These are phyloP conservation scores for Colletotrichum melonis DNA, from an alignment of 2,329 filamentous ascomycete genomes.

Conservation along the genomic window DNA sequence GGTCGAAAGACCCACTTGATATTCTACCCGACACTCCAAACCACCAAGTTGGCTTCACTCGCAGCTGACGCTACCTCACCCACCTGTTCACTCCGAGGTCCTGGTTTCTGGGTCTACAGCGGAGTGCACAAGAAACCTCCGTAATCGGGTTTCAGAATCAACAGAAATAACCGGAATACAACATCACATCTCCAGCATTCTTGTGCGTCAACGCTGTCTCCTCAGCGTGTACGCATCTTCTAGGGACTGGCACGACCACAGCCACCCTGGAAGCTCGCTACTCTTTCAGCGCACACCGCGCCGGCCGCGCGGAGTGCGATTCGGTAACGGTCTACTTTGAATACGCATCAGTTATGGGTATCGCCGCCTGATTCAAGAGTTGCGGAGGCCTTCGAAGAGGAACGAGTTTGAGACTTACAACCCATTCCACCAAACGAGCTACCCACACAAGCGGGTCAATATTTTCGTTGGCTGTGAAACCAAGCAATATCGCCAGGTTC, in stretches of 20 bases:
- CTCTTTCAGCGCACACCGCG: conserved; percentile 29
- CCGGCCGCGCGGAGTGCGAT: conserved; percentile 34
- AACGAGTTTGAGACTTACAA: conserved; percentile 12
- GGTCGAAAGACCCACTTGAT: conserved; percentile 33
- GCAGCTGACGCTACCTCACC: conserved; percentile 77
- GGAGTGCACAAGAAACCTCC: conserved; percentile 98
- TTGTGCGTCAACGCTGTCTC: conserved; percentile 6
- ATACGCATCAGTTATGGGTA: conserved; percentile 34
- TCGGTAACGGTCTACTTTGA: conserved; percentile 10
- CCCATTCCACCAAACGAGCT: not conserved
- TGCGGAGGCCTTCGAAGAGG: conserved; percentile 33
- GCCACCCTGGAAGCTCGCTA: conserved; percentile 22
- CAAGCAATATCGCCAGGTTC: not conserved
- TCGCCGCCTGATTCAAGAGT: conserved; percentile 26
- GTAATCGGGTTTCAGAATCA: conserved; percentile 75
- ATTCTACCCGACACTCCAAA: conserved; percentile 51
- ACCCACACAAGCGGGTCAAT: not conserved
- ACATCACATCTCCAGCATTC: not conserved
- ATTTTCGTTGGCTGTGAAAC: not conserved
- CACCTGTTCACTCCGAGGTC: conserved; percentile 90
- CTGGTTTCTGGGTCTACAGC: conserved; percentile 92
- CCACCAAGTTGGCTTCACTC: conserved; percentile 95
- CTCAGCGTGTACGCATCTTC: not conserved
- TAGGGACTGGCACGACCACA: not conserved
- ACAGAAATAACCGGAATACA: not conserved